Evolutionary conservation across 2,329 filamentous ascomycete species (phyloP), one percentile per base, ranked within the genome.

Genomic region (Penicillium sp.): DNA sequence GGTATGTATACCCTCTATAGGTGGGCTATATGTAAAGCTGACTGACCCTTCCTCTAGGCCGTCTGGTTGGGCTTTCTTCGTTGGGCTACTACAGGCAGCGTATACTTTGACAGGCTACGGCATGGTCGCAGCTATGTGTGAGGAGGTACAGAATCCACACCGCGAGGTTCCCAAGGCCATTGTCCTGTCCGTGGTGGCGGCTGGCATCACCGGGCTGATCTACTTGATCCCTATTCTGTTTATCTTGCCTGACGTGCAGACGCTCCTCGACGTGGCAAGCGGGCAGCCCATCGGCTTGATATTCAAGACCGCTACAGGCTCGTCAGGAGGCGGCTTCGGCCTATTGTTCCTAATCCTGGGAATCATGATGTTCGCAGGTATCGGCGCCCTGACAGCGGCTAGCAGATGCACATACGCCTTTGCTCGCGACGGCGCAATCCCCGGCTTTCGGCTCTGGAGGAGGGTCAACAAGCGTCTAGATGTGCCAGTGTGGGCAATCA

Each of bases 211-310:
- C 0, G 88, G 89, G 6, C 72, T 90, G 8, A 74, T 88, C 66
- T 93, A 91, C 75, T 76, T 93, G 15, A 85, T 93, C 48, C 90
- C 90, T 0, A 84, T 94, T 65, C 83, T 93, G 29, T 93, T 93
- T 74, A 89, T 92, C 41, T 81, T 93, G 30, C 90, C 91, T 0
- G 84, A 90, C 54, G 84, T 93, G 7, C 69, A 86, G 64, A 76
- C 81, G 51, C 84, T 93, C 17, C 85, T 91, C 30, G 75, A 77
- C 2, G 89, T 90, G 15, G 84, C 89, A 23, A 91, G 88, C 69
- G 89, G 88, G 8, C 91, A 93, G 70, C 91, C 91, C 1, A 90
- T 94, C 64, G 90, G 89, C 8, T 81, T 89, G 4, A 79, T 93
- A 35, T 93, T 93, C 83, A 91, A 91, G 78, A 88, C 81, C 0